A percentile compares a stretch with the other conserved stretches of the same genome.
Conservation (phyloP, 352 stramenopile genomes). For the Phytophthora pisi region DNA sequence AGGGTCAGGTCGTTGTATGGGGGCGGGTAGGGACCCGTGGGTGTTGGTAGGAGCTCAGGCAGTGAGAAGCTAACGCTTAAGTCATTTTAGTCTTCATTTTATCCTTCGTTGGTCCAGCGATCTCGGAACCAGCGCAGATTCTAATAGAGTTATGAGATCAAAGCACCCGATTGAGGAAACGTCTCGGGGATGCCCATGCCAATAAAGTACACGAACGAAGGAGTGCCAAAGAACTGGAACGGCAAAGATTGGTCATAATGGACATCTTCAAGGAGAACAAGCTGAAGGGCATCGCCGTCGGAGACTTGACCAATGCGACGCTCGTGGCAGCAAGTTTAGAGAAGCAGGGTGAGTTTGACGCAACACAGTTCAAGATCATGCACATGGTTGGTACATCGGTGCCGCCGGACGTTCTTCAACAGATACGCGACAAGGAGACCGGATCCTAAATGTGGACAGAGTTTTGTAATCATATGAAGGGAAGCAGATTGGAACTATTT, state of each 20-base stretch:
- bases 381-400: constrained; percentile 10
- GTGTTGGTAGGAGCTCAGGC: neutral
- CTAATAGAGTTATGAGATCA: constrained; percentile 12
- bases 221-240: constrained; percentile 15
- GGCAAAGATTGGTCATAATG: constrained; percentile 13
- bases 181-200: neutral
- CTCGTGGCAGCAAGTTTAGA: neutral
- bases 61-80: neutral
- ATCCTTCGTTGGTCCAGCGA: neutral
- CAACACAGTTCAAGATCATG: neutral
- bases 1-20: neutral
- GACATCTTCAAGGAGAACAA: constrained; percentile 7
- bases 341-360: constrained; percentile 6
- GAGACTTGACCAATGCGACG: neutral
- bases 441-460: constrained; percentile 23
- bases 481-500: no score
- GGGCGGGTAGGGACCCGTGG: neutral
- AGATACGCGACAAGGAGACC: constrained; percentile 19
- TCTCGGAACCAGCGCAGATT: neutral
- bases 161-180: neutral
- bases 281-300: constrained; percentile 1
- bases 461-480: no score
- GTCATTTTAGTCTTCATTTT: constrained; percentile 11
- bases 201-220: constrained; percentile 12
- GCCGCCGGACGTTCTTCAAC: constrained; percentile 8